Evolutionary conservation across 768 basidiomycete genomes (phyloP).

Genomic region (Boletus tylopilopsis): DNA sequence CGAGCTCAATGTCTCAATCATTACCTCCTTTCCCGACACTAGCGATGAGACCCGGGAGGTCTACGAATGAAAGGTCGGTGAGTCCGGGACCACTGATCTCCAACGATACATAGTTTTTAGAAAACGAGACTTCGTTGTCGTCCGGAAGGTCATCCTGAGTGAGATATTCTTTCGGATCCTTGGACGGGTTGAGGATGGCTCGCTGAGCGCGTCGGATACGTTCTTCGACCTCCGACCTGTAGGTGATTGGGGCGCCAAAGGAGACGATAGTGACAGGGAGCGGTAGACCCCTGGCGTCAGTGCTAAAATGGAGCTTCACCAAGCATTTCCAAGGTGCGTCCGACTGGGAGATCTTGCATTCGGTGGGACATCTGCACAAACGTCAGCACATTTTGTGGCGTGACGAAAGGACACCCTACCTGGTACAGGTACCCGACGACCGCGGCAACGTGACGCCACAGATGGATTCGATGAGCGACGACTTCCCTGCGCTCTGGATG

Average conservation of each 20-base stretch:
- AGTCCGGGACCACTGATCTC: conserved; percentile 57
- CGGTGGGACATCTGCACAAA: conserved; percentile 48
- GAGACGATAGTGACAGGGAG: conserved; percentile 35
- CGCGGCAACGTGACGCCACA: conserved; percentile 69
- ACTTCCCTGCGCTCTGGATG: conserved; percentile 71
- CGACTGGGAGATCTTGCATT: conserved; percentile 48
- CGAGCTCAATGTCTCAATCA: conserved; percentile 55
- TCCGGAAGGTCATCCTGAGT: conserved; percentile 4
- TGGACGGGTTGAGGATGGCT: conserved; percentile 60
- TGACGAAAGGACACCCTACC: conserved; percentile 39
- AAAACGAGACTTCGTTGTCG: conserved; percentile 38
- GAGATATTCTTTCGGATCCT: conserved; percentile 14
- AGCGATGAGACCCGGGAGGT: conserved; percentile 63
- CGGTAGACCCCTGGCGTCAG: conserved; percentile 36
- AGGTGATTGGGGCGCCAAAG: conserved; percentile 48
- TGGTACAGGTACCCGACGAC: conserved; percentile 72
- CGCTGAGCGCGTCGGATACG: conserved; percentile 62
- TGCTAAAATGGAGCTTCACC: conserved; percentile 45
- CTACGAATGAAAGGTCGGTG: conserved; percentile 62
- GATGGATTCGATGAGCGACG: conserved; percentile 73
- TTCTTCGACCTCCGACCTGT: conserved; percentile 57
- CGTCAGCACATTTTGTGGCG: neutral
- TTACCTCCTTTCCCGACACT: conserved; percentile 49
- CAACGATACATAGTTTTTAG: conserved; percentile 52
- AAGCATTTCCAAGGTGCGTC: conserved; percentile 44